Conservation (phyloP, 192 early-diverging fungal species). For the Podila horticola region DNA sequence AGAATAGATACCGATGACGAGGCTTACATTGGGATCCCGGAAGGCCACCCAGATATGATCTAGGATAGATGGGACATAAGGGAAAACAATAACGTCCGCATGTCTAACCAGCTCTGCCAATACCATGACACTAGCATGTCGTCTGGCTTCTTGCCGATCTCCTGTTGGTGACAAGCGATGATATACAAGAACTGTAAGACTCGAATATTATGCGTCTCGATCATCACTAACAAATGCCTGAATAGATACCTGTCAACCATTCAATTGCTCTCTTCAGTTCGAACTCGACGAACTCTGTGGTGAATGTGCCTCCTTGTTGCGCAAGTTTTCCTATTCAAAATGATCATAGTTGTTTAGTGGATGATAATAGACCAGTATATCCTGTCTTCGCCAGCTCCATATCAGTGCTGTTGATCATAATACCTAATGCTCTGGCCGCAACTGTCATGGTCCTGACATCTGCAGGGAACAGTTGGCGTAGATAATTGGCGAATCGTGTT, state of each 20-base stretch:
- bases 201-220: no score
- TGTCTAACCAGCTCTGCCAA: constrained; percentile 77
- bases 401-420: background rate
- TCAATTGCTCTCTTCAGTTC: constrained; percentile 87
- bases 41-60: constrained; percentile 88
- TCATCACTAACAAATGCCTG: background rate
- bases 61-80: constrained; percentile 83
- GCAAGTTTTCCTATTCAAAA: constrained; percentile 69
- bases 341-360: background rate
- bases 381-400: background rate
- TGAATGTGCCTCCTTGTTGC: constrained; percentile 70
- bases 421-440: constrained; percentile 80
- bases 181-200: background rate
- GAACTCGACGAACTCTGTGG: constrained; percentile 85
- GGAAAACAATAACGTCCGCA: constrained; percentile 85
- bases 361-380: background rate
- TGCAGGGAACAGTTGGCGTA: constrained; percentile 79
- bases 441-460: constrained; percentile 75
- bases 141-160: constrained; percentile 78
- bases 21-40: constrained; percentile 74
- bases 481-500: constrained; percentile 84
- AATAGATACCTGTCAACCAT: constrained; percentile 79
- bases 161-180: constrained; percentile 43
- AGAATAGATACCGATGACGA: background rate
- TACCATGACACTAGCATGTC: constrained; percentile 86